Base-by-base conservation (phyloP, 495 filamentous ascomycete genomes). In the Clohesyomyces aquaticus region DNA sequence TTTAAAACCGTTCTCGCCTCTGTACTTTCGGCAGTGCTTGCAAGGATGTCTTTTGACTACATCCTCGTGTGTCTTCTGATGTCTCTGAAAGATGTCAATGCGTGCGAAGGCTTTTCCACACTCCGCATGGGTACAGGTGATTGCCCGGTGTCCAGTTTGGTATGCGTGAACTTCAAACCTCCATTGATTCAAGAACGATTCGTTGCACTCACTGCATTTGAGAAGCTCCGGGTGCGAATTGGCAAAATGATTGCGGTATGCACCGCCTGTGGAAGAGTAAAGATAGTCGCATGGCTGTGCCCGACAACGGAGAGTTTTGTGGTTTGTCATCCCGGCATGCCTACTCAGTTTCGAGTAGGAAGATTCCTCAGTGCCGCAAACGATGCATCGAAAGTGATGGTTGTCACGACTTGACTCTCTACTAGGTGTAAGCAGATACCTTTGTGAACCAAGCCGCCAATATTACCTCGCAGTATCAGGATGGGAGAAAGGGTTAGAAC, bases 1-100 rank as follows among this genome's bases (percentile, higher is more conserved):
- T 21, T 65, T 70, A 55, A 79, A 78, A 16, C 68, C 72, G 16
- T 77, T 57, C n/a, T 56, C 68, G 25, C 72, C 76, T 29, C 71
- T 71, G 59, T 76, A 61, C 46, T 54, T 72, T 42, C 63, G 74
- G 57, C 76, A 78, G 28, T 69, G 64, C 0, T 43, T 47, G 45
- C 76, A 79, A 8, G 71, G 67, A 52, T 65, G 73, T 0, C 50
- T 45, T 29, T 19, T 43, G 4, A 12, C 45, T 2, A 55, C 51
- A 22, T 65, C 55, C 12, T 47, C 21, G 41, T 74, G 69, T 19
- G 59, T 47, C 0, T 61, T 38, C 25, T 67, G 55, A 42, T 79
- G 77, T 1, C 75, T 71, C 23, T 58, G 19, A 27, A 71, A 66
- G 12, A 67, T 67, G 46, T 77, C 75, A 1, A 16, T 12, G 12